A percentile compares a stretch with the other conserved stretches of the same genome.
These are phyloP conservation scores for Lagenidium sp. DNA, from an alignment of 352 stramenopile species.

Conservation along the genomic window DNA sequence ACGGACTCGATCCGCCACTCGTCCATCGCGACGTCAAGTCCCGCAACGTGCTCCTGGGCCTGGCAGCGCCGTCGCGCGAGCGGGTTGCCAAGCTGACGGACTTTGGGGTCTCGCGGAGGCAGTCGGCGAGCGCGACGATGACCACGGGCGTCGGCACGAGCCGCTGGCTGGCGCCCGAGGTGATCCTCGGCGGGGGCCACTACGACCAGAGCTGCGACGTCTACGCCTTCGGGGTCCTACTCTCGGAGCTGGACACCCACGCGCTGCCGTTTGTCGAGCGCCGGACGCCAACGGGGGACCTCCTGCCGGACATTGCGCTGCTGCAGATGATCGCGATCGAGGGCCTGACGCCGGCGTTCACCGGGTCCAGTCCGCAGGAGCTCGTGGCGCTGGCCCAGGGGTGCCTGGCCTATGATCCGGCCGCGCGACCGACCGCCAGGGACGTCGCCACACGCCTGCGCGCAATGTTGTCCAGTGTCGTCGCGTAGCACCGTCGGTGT, in stretches of 20 bases:
- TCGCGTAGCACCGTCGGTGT: too few relatives aligned
- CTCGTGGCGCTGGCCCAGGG: not conserved
- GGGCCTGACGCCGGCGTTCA: conserved; percentile 1
- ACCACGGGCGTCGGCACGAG: conserved; percentile 7
- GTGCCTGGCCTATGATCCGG: conserved; percentile 5
- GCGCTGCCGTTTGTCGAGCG: conserved; percentile 11
- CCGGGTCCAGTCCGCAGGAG: not conserved
- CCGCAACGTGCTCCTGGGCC: conserved; percentile 8
- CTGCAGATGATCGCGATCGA: conserved; percentile 1
- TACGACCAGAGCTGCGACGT: conserved; percentile 9
- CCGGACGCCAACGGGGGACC: not conserved
- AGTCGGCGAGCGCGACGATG: conserved; percentile 7
- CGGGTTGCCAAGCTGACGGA: conserved; percentile 8
- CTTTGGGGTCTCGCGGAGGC: conserved; percentile 3
- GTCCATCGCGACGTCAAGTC: conserved; percentile 12
- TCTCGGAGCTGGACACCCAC: conserved; percentile 10
- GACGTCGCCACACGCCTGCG: too few relatives aligned
- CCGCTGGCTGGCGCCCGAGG: conserved; percentile 11
- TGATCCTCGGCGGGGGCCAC: conserved; percentile 4
- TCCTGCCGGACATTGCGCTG: conserved; percentile 4
- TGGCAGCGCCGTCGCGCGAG: too few relatives aligned
- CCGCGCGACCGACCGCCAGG: not conserved
- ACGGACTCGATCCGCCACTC: too few relatives aligned
- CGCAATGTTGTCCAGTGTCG: too few relatives aligned
- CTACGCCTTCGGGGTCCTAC: conserved; percentile 7